Evolutionary conservation across 352 stramenopile genomes (phyloP).

Genomic region (Phytopythium kandeliae): DNA sequence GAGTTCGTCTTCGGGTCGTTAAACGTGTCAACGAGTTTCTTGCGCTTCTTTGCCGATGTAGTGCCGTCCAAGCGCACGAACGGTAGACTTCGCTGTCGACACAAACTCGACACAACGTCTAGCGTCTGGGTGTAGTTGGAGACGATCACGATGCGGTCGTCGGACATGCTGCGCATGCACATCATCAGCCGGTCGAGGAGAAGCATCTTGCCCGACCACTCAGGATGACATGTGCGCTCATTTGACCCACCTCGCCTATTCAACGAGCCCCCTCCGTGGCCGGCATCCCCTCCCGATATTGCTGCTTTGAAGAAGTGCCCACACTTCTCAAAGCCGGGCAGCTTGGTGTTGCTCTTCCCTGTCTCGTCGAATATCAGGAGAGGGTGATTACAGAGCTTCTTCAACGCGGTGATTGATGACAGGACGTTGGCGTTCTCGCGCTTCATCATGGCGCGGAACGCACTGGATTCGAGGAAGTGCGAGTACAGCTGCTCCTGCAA

Average conservation of each 20-base stretch:
- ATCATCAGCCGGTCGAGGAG: conserved; percentile 95
- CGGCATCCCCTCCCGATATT: conserved; percentile 6
- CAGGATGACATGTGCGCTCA: conserved; percentile 71
- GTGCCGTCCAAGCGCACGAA: conserved; percentile 91
- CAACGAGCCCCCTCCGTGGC: neutral
- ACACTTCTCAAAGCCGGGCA: conserved; percentile 77
- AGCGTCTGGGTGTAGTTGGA: conserved; percentile 97
- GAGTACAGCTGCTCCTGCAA: conserved; percentile 97
- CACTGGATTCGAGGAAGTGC: conserved; percentile 93
- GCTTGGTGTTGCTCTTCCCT: conserved; percentile 75
- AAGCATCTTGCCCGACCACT: conserved; percentile 91
- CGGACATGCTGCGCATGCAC: conserved; percentile 92
- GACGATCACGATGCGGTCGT: conserved; percentile 98
- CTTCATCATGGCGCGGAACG: conserved; percentile 94
- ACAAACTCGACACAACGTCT: conserved; percentile 79
- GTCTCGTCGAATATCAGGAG: conserved; percentile 90
- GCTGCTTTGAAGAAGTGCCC: conserved; percentile 53
- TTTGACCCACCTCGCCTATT: conserved; percentile 28
- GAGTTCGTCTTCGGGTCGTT: conserved; percentile 94
- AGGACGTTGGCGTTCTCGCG: conserved; percentile 89
- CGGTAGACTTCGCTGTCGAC: conserved; percentile 68
- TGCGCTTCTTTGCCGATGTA: conserved; percentile 95
- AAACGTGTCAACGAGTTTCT: conserved; percentile 96
- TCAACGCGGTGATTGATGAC: conserved; percentile 88
- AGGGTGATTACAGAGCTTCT: conserved; percentile 98